Percentiles rank a stretch among this genome's conserved stretches.
These are phyloP conservation scores for Pichia sp. DNA, from an alignment of 1,139 yeast species.

Conservation along the genomic window DNA sequence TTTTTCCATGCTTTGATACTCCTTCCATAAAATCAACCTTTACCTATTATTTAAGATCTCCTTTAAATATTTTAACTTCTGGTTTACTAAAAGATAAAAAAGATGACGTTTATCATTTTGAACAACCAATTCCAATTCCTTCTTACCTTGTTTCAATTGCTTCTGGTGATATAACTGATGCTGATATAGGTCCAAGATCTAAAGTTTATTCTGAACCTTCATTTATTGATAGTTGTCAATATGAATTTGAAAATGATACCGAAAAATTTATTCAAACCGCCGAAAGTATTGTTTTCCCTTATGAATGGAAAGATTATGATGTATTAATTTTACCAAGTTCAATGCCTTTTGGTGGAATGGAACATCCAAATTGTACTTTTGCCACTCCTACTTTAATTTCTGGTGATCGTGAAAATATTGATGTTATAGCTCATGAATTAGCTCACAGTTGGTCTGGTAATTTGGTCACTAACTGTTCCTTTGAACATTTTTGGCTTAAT, in stretches of 20 bases:
- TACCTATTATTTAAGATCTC: constrained; percentile 54
- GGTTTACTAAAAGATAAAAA: constrained; percentile 41
- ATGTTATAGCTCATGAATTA: constrained; percentile 85
- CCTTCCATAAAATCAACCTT: constrained; percentile 74
- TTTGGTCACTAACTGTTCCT: constrained; percentile 79
- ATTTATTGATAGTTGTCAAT: constrained; percentile 58
- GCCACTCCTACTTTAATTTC: constrained; percentile 86
- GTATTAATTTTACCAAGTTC: constrained; percentile 74
- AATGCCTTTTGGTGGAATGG: constrained; percentile 96
- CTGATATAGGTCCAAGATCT: constrained; percentile 81
- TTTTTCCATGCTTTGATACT: constrained; percentile 88
- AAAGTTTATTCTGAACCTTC: constrained; percentile 74
- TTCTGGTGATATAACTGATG: constrained; percentile 67
- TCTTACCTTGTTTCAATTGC: constrained; percentile 81
- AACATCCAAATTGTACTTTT: constrained; percentile 84
- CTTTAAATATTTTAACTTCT: constrained; percentile 63
- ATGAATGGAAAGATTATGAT: constrained; percentile 83
- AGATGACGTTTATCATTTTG: constrained; percentile 36
- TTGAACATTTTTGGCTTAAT: constrained; percentile 94
- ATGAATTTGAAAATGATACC: constrained; percentile 73
- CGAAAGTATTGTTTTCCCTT: constrained; percentile 68
- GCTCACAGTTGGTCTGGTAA: constrained; percentile 94
- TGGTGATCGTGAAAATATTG: constrained; percentile 80
- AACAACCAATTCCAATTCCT: constrained; percentile 81
- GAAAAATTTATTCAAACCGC: constrained; percentile 80